Conservation (phyloP, 164 flowering plant genomes). For the Berberis vulgaris region DNA sequence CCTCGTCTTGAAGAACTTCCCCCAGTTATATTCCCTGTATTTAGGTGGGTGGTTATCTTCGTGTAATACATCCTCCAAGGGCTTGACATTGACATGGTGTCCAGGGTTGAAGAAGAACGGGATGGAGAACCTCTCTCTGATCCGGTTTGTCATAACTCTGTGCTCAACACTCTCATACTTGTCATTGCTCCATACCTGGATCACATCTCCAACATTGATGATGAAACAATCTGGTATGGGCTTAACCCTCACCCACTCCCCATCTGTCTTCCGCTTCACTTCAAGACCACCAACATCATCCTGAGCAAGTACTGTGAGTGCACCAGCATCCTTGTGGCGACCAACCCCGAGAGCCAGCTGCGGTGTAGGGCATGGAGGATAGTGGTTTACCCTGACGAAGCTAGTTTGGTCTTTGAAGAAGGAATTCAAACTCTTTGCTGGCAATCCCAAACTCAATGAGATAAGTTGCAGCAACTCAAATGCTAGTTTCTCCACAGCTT, state of each 20-base stretch:
- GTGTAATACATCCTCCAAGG: constrained; percentile 36
- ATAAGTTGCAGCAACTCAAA: constrained; percentile 24
- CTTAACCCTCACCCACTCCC: constrained; percentile 39
- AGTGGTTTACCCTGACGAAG: constrained; percentile 40
- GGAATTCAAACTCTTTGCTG: constrained; percentile 18
- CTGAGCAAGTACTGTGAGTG: constrained; percentile 20
- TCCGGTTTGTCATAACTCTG: constrained; percentile 47
- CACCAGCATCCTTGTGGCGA: constrained; percentile 42
- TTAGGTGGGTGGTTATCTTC: constrained; percentile 22
- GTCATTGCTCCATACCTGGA: constrained; percentile 71
- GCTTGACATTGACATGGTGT: constrained; percentile 38
- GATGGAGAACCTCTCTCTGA: constrained; percentile 51
- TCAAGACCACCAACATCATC: too few species aligned
- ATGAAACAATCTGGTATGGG: constrained; percentile 43
- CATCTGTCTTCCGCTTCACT: constrained; percentile 37
- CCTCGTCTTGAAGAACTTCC: constrained; percentile 26
- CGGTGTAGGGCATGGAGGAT: constrained; percentile 50
- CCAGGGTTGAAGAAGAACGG: constrained; percentile 53
- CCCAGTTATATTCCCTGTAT: constrained; percentile 35
- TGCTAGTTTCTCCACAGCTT: constrained; percentile 22
- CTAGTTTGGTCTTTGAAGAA: constrained; percentile 37
- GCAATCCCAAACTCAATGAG: constrained; percentile 28
- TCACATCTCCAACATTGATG: constrained; percentile 46
- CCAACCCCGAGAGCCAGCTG: constrained; percentile 38
- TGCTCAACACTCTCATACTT: constrained; percentile 58